Evolutionary conservation across 2,329 filamentous ascomycete species (phyloP).

Genomic region (Ilyonectria destructans): DNA sequence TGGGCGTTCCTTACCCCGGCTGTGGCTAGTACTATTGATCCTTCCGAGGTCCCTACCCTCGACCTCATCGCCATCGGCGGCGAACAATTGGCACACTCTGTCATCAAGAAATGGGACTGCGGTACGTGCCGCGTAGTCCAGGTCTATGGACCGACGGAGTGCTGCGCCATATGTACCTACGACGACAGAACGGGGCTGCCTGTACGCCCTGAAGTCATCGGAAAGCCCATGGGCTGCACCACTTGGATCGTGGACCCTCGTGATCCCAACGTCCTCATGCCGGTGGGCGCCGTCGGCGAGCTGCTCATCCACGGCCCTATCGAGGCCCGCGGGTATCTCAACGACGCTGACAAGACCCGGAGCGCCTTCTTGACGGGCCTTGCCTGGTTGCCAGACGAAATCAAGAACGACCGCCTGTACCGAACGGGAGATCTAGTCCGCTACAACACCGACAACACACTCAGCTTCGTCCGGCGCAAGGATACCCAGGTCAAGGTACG

Average conservation of each 20-base stretch:
- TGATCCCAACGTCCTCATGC: constrained; percentile 10
- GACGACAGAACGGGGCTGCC: constrained; percentile 4
- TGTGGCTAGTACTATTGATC: constrained; percentile 1
- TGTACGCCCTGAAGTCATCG: constrained; percentile 6
- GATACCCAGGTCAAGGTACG: constrained; percentile 11
- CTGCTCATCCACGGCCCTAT: constrained; percentile 21
- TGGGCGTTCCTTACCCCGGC: constrained; percentile 28
- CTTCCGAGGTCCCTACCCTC: constrained; percentile 8
- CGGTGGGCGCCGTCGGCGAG: constrained; percentile 20
- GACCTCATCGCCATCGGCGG: constrained; percentile 4
- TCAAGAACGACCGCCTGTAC: constrained; percentile 4
- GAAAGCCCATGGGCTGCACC: constrained; percentile 2
- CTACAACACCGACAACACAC: constrained; percentile 12
- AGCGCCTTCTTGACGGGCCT: constrained; percentile 8
- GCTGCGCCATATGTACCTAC: constrained; percentile 2
- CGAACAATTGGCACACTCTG: constrained; percentile 8
- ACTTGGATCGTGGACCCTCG: constrained; percentile 21
- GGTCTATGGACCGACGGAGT: constrained; percentile 18
- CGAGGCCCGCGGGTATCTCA: constrained; percentile 19
- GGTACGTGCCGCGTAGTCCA: constrained; percentile 17
- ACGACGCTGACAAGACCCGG: constrained; percentile 7
- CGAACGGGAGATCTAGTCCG: constrained; percentile 28
- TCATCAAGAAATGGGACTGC: constrained; percentile 10
- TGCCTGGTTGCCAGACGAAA: constrained; percentile 6
- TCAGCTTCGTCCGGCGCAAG: constrained; percentile 15